Conservation (phyloP, 1,284 basidiomycete genomes). For the Naganishia sp. region DNA sequence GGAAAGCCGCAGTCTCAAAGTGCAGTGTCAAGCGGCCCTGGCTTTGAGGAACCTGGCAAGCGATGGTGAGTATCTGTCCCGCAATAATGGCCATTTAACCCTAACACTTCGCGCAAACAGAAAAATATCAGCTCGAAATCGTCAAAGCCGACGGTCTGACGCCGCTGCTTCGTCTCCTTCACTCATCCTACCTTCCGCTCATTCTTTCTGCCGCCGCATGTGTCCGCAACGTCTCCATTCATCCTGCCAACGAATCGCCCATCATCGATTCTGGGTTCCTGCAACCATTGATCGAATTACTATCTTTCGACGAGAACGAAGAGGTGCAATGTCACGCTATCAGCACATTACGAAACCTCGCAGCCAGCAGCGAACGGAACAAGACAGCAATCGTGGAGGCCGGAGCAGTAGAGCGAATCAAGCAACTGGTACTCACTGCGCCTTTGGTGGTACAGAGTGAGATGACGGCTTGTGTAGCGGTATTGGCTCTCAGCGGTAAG, state of each 20-base stretch:
- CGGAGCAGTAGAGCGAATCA: slow-evolving; percentile 96
- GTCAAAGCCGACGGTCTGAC: slow-evolving; percentile 93
- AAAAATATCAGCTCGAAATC: slow-evolving; percentile 99
- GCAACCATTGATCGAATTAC: slow-evolving; percentile 89
- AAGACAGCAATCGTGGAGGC: slow-evolving; percentile 98
- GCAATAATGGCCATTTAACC: neutral
- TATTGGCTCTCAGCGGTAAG: slow-evolving; percentile 84
- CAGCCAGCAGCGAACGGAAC: slow-evolving; percentile 97
- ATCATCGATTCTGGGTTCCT: slow-evolving; percentile 99
- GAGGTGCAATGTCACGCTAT: slow-evolving; percentile 99
- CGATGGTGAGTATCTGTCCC: slow-evolving; percentile 68
- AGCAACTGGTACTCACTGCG: slow-evolving; percentile 91
- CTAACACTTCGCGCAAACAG: slow-evolving; percentile 54
- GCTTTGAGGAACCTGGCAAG: slow-evolving; percentile 95
- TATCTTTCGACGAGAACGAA: slow-evolving; percentile 98
- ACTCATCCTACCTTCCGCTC: slow-evolving; percentile 96
- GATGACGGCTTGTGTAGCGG: slow-evolving; percentile 99
- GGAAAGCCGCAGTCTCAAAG: slow-evolving; percentile 97
- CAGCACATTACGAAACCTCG: slow-evolving; percentile 93
- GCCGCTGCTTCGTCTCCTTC: slow-evolving; percentile 88
- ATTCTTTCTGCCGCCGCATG: slow-evolving; percentile 98
- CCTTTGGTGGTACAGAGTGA: slow-evolving; percentile 97
- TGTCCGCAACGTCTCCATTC: slow-evolving; percentile 98
- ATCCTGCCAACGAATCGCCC: slow-evolving; percentile 96
- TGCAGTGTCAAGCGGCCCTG: slow-evolving; percentile 97